Percentiles rank a stretch among this genome's conserved stretches.
These are phyloP conservation scores for Schizophyllum commune DNA, from an alignment of 1,284 basidiomycete species.

Conservation along the genomic window DNA sequence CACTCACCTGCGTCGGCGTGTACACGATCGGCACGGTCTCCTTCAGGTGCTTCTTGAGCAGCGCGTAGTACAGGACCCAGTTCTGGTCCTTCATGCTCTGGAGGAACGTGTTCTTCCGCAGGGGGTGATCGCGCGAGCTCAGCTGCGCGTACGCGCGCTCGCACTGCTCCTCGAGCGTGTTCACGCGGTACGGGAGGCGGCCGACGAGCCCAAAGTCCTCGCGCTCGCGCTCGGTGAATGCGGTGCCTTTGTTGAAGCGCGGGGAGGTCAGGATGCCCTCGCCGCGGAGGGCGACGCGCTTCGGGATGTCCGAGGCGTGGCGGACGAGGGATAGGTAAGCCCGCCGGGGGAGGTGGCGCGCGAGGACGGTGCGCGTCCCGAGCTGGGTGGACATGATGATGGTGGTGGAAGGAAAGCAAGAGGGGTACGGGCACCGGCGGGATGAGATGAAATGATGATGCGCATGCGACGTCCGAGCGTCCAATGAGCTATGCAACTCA, in stretches of 20 bases:
- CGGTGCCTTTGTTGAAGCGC: conserved; percentile 66
- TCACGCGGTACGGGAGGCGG: conserved; percentile 67
- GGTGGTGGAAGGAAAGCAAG: no score
- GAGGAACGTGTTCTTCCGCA: conserved; percentile 67
- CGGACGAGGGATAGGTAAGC: no score
- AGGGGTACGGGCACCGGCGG: no score
- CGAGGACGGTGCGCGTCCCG: no score
- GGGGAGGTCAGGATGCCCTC: conserved; percentile 54
- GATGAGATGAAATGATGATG: no score
- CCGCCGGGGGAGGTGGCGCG: no score
- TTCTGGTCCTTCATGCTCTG: conserved; percentile 71
- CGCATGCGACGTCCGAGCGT: no score
- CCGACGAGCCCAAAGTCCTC: conserved; percentile 69
- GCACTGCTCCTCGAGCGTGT: conserved; percentile 72
- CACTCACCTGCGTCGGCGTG: conserved; percentile 53
- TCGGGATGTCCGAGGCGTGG: neutral
- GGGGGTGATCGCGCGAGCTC: conserved; percentile 28
- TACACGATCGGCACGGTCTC: conserved; percentile 76
- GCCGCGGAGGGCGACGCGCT: conserved; percentile 47
- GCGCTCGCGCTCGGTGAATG: conserved; percentile 61
- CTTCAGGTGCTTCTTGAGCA: conserved; percentile 54
- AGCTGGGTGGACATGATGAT: no score
- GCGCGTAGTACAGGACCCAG: conserved; percentile 65
- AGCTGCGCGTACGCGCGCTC: conserved; percentile 66
- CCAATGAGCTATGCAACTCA: no score